These are phyloP conservation scores for Coccomyxa subellipsoidea DNA, from an alignment of 163 green algal genomes.

Conservation along the genomic window DNA sequence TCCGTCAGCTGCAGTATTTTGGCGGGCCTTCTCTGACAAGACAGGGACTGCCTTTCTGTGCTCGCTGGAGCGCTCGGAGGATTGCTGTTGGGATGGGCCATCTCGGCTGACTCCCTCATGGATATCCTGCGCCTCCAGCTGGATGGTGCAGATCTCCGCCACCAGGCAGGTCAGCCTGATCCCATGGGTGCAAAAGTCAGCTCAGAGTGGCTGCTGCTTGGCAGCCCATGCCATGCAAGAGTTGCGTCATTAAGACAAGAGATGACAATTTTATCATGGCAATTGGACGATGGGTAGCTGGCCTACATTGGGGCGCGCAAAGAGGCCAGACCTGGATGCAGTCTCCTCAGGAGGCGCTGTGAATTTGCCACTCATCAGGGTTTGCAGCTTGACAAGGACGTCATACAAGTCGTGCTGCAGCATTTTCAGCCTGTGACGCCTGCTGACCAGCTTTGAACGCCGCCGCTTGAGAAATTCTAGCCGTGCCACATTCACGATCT, in stretches of 20 bases:
- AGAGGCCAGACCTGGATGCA: not conserved
- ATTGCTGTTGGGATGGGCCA: not conserved
- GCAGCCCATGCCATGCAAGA: too few relatives aligned
- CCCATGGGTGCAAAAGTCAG: too few relatives aligned
- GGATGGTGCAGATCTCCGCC: not conserved
- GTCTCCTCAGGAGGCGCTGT: not conserved
- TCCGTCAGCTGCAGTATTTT: not conserved
- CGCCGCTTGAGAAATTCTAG: not conserved
- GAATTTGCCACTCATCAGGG: not conserved
- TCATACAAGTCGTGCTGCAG: not conserved
- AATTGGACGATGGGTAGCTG: too few relatives aligned
- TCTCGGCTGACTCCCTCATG: not conserved
- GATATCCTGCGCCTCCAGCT: not conserved
- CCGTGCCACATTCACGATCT: not conserved
- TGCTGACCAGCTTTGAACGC: not conserved
- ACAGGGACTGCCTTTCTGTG: too few relatives aligned
- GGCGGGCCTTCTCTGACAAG: too few relatives aligned
- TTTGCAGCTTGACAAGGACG: not conserved
- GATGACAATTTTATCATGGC: too few relatives aligned
- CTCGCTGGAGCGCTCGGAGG: too few relatives aligned
- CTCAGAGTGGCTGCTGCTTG: too few relatives aligned
- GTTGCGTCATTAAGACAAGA: too few relatives aligned
- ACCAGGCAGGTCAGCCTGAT: not conserved
- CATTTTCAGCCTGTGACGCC: not conserved
- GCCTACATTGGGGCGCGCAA: too few relatives aligned